These are phyloP conservation scores for Plasmopara viticola DNA, from an alignment of 352 stramenopile species.

Conservation along the genomic window DNA sequence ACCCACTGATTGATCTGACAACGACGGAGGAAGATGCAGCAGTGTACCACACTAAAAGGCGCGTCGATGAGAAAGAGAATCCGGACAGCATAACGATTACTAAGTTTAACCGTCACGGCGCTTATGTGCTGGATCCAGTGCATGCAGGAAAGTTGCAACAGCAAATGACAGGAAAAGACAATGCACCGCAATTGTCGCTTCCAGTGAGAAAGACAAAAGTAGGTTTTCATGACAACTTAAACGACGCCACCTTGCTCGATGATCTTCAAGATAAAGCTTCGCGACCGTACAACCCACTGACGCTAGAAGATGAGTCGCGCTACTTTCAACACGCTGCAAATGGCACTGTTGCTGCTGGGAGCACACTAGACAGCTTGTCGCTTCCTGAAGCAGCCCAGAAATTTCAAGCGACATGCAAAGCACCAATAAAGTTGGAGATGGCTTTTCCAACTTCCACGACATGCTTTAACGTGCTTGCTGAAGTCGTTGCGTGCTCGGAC, in stretches of 20 bases:
- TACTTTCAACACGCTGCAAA: slow-evolving; percentile 66
- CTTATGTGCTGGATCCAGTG: slow-evolving; percentile 71
- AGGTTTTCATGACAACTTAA: slow-evolving; percentile 46
- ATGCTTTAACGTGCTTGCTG: slow-evolving; percentile 48
- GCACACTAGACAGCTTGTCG: slow-evolving; percentile 17
- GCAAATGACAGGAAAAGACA: slow-evolving; percentile 16
- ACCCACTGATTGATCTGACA: slow-evolving; percentile 74
- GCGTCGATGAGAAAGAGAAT: slow-evolving; percentile 39
- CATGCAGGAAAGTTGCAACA: slow-evolving; percentile 54
- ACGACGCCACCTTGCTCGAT: slow-evolving; percentile 61
- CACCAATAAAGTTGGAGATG: slow-evolving; percentile 40
- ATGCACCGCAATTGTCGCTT: slow-evolving; percentile 16
- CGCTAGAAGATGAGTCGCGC: slow-evolving; percentile 71
- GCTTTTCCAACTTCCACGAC: slow-evolving; percentile 49
- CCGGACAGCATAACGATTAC: slow-evolving; percentile 63
- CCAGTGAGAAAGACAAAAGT: slow-evolving; percentile 48
- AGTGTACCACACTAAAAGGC: slow-evolving; percentile 32
- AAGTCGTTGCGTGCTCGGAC: slow-evolving; percentile 63
- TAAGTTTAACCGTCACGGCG: slow-evolving; percentile 83
- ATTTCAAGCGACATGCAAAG: slow-evolving; percentile 41
- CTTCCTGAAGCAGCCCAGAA: slow-evolving; percentile 29
- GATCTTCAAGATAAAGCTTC: slow-evolving; percentile 49
- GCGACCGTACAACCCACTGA: slow-evolving; percentile 68
- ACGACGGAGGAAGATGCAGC: slow-evolving; percentile 58
- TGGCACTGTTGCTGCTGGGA: slow-evolving; percentile 15